These are phyloP conservation scores for Aspergillus texensis DNA, from an alignment of 2,329 filamentous ascomycete species.

Conservation along the genomic window DNA sequence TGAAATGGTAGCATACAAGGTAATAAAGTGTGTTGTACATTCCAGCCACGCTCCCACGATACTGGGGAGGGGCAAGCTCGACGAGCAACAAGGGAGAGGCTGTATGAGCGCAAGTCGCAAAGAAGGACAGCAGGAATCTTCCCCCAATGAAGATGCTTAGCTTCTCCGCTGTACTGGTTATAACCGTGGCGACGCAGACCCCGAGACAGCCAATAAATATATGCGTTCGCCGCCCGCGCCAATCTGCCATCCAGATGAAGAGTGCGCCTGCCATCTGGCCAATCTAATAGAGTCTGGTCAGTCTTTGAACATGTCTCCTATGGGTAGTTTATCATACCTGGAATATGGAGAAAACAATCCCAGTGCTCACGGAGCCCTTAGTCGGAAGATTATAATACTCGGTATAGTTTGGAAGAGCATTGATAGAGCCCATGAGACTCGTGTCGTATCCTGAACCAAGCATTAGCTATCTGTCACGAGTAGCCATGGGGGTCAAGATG, in stretches of 20 bases:
- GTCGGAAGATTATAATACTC: constrained; percentile 10
- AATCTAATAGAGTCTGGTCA: constrained; percentile 3
- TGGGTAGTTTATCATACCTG: constrained; percentile 4
- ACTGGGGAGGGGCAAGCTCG: constrained; percentile 10
- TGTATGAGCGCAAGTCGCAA: constrained; percentile 15
- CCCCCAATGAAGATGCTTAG: too few species aligned
- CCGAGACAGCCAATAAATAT: too few species aligned
- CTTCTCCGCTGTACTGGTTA: too few species aligned
- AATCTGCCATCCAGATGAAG: too few species aligned
- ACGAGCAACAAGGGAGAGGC: constrained; percentile 15
- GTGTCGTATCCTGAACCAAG: constrained; percentile 12
- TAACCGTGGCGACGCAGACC: too few species aligned
- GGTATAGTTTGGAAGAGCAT: constrained; percentile 15
- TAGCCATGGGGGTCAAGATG: too few species aligned
- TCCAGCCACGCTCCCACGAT: constrained; percentile 13
- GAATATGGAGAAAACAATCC: constrained; percentile 17
- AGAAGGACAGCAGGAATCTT: neutral
- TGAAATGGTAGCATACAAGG: neutral
- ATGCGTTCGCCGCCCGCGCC: too few species aligned
- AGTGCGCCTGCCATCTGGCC: constrained; percentile 13
- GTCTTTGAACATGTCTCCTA: neutral
- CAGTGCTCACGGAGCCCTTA: constrained; percentile 14
- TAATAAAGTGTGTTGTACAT: constrained; percentile 18
- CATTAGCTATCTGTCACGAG: neutral
- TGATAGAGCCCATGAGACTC: constrained; percentile 14